phyloP scores from a whole-genome alignment of 441 rosid genomes.

The Croton laevigatus region DNA sequence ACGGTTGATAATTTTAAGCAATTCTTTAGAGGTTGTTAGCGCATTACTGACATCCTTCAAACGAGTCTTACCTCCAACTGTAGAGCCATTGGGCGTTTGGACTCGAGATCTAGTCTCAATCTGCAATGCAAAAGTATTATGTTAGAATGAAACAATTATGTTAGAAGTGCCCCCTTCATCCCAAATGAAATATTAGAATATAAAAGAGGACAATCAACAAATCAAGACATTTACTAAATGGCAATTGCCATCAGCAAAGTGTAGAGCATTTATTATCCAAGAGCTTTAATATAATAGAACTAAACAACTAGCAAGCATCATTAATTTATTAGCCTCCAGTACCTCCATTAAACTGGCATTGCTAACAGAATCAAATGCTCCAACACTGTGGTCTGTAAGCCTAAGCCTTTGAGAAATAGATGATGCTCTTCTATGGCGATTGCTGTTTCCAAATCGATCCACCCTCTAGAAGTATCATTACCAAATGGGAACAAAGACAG shows the following conservation, averaged over 20 bases:
- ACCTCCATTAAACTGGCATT: slow-evolving; percentile 95
- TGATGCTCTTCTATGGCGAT: slow-evolving; percentile 70
- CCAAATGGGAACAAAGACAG: slow-evolving; percentile 9
- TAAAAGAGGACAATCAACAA: neutral
- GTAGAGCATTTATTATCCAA: neutral
- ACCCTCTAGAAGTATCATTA: slow-evolving; percentile 48
- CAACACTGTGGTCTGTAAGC: slow-evolving; percentile 51
- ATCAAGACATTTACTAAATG: neutral
- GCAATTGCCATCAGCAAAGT: neutral
- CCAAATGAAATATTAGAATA: neutral
- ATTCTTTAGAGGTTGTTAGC: slow-evolving; percentile 92
- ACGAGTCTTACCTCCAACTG: slow-evolving; percentile 60
- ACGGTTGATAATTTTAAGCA: slow-evolving; percentile 87
- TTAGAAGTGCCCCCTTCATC: neutral
- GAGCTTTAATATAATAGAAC: neutral
- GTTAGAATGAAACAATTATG: too few relatives aligned
- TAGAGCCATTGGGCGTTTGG: slow-evolving; percentile 74
- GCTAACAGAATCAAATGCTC: slow-evolving; percentile 64
- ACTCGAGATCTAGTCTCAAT: slow-evolving; percentile 77
- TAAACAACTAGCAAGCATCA: neutral
- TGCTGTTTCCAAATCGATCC: slow-evolving; percentile 79
- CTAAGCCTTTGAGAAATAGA: slow-evolving; percentile 63
- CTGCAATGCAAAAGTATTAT: slow-evolving; percentile 35
- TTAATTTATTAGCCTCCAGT: slow-evolving; percentile 11
- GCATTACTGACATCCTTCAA: slow-evolving; percentile 93